Evolutionary conservation across 768 basidiomycete species (phyloP).

Genomic region (Chalciporus sphaerocephalus): DNA sequence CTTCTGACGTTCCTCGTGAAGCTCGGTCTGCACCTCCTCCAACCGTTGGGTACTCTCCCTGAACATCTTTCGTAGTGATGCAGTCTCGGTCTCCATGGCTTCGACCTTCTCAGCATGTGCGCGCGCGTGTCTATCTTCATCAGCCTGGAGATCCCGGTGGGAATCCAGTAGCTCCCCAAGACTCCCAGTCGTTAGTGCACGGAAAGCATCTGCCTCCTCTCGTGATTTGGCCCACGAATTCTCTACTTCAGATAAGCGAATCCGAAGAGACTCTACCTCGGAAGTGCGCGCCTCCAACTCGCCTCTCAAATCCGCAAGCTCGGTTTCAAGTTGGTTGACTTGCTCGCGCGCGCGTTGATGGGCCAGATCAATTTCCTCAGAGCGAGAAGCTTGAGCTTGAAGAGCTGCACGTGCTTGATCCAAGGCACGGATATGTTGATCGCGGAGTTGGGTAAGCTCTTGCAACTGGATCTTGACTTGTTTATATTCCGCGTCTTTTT

Average conservation of each 20-base stretch:
- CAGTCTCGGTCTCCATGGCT: constrained; percentile 73
- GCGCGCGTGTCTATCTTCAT: constrained; percentile 71
- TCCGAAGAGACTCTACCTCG: constrained; percentile 68
- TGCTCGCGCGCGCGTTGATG: constrained; percentile 68
- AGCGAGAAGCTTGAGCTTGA: constrained; percentile 66
- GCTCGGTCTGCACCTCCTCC: constrained; percentile 62
- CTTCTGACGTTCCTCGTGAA: constrained; percentile 64
- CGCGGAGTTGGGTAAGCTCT: constrained; percentile 63
- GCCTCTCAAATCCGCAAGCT: constrained; percentile 71
- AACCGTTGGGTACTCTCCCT: constrained; percentile 69
- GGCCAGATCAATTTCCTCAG: constrained; percentile 73
- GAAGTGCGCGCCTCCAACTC: constrained; percentile 74
- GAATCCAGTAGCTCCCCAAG: constrained; percentile 85
- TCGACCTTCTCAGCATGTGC: constrained; percentile 80
- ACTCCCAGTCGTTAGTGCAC: constrained; percentile 79
- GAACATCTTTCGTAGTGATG: constrained; percentile 74
- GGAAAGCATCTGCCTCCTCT: constrained; percentile 87
- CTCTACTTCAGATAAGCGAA: constrained; percentile 73
- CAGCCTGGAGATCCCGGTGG: constrained; percentile 78
- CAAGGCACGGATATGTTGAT: constrained; percentile 82
- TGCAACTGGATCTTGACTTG: constrained; percentile 63
- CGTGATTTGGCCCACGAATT: constrained; percentile 89
- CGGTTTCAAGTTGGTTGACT: constrained; percentile 65
- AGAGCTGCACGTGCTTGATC: constrained; percentile 83
- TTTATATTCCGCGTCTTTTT: constrained; percentile 74